Evolutionary conservation across 164 flowering plant species (phyloP).

Genomic region (Vitis rotundifolia): DNA sequence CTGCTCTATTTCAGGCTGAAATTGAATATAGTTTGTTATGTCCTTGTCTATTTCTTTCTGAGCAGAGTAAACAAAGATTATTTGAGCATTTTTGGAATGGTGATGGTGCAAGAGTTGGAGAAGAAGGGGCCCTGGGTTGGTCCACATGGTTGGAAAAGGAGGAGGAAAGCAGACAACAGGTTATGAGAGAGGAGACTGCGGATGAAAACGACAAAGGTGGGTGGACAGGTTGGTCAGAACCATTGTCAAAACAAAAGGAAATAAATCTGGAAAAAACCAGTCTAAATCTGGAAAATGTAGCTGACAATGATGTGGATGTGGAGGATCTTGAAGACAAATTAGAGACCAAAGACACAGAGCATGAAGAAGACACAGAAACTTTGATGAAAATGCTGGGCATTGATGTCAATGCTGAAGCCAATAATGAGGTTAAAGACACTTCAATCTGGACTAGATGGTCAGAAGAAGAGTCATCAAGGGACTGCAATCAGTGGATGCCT

Average conservation of each 20-base stretch:
- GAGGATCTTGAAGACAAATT: constrained; percentile 44
- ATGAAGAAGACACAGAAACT: constrained; percentile 74
- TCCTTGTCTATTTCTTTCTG: constrained; percentile 72
- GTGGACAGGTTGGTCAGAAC: constrained; percentile 96
- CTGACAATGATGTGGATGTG: constrained; percentile 21
- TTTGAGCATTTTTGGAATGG: constrained; percentile 96
- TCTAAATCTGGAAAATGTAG: constrained; percentile 17
- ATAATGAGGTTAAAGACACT: constrained; percentile 58
- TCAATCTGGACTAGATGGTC: constrained; percentile 87
- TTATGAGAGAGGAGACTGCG: constrained; percentile 42
- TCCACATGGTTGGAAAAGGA: constrained; percentile 86
- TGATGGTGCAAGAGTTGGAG: constrained; percentile 84
- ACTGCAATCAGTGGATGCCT: constrained; percentile 88
- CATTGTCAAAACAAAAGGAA: constrained; percentile 34
- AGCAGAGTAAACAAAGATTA: constrained; percentile 76
- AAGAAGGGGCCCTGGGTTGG: constrained; percentile 97
- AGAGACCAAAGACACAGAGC: constrained; percentile 40
- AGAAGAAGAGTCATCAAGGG: constrained; percentile 71
- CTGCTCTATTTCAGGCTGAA: constrained; percentile 89
- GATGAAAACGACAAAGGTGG: constrained; percentile 68
- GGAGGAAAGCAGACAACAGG: constrained; percentile 75
- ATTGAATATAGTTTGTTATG: constrained; percentile 81
- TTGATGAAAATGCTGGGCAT: constrained; percentile 78
- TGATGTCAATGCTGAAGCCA: constrained; percentile 62
- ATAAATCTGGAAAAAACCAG: constrained; percentile 14